Percentiles rank a stretch among this genome's conserved stretches.
Conservation (phyloP, 805 yeast genomes). For the Teunomyces panamensis region DNA sequence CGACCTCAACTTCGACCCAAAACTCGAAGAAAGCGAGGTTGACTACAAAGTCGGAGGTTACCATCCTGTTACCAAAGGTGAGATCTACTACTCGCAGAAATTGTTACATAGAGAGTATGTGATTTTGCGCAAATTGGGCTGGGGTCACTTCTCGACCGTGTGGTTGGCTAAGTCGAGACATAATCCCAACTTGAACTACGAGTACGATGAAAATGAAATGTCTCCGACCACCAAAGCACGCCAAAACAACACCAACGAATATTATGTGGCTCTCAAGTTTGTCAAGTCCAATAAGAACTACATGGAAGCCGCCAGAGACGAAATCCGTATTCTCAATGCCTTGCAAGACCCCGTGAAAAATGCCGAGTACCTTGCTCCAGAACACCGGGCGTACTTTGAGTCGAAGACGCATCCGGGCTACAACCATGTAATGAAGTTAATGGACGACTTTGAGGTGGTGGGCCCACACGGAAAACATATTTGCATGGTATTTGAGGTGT, state of each 20-base stretch:
- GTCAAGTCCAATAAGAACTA: conserved; percentile 54
- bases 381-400: background rate
- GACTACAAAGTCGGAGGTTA: conserved; percentile 64
- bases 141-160: conserved; percentile 75
- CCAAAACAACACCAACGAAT: conserved; percentile 15
- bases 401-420: conserved; percentile 10
- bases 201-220: background rate
- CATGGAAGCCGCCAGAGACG: conserved; percentile 64
- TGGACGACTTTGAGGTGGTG: conserved; percentile 52
- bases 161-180: conserved; percentile 50
- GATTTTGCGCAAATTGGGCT: conserved; percentile 57
- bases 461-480: conserved; percentile 67
- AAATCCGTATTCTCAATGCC: conserved; percentile 48
- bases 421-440: conserved; percentile 46
- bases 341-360: conserved; percentile 20
- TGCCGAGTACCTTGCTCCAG: conserved; percentile 8
- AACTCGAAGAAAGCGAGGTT: conserved; percentile 45
- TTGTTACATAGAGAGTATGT: conserved; percentile 38
- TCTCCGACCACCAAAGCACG: background rate
- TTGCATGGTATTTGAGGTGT: conserved; percentile 64
- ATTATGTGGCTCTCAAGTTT: conserved; percentile 61
- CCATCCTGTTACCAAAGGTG: conserved; percentile 60
- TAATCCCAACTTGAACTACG: conserved; percentile 7
- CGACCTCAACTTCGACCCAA: conserved; percentile 26
- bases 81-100: conserved; percentile 43